Conservation (phyloP, 179 eudicot species). For the Spinacia oleracea region DNA sequence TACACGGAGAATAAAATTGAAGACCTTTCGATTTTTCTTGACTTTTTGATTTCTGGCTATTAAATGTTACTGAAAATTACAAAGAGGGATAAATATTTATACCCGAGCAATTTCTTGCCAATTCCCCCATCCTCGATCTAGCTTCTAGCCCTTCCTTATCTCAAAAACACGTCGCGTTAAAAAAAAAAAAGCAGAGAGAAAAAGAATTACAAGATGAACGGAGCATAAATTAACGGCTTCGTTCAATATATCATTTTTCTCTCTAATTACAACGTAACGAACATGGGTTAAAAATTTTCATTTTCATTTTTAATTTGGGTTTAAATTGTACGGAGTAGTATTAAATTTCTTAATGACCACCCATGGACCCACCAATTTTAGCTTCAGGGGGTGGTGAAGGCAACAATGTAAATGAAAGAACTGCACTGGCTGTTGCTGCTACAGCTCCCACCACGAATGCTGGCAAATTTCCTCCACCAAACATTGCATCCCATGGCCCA, state of each 20-base stretch:
- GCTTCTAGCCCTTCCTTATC: slow-evolving; percentile 17
- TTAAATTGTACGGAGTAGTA: no score
- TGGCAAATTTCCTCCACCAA: slow-evolving; percentile 88
- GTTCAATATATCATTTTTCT: background rate
- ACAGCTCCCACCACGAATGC: slow-evolving; percentile 74
- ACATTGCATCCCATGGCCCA: slow-evolving; percentile 76
- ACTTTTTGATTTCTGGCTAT: slow-evolving; percentile 14
- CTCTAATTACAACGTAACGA: slow-evolving; percentile 5
- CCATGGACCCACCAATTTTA: slow-evolving; percentile 30
- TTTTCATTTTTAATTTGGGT: background rate
- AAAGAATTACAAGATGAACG: background rate
- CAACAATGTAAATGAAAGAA: slow-evolving; percentile 61
- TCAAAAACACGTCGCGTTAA: slow-evolving; percentile 16
- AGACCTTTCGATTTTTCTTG: background rate
- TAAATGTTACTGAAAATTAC: slow-evolving; percentile 32
- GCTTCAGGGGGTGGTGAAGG: slow-evolving; percentile 69
- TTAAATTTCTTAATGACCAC: slow-evolving; percentile 26
- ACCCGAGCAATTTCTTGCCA: slow-evolving; percentile 29
- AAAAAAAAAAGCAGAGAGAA: background rate
- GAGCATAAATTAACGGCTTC: slow-evolving; percentile 22
- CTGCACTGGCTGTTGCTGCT: slow-evolving; percentile 57
- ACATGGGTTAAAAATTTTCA: background rate
- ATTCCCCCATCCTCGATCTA: background rate
- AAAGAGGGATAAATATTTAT: slow-evolving; percentile 34
- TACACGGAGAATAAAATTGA: background rate